Evolutionary conservation across 2,329 filamentous ascomycete genomes (phyloP), one percentile per base, ranked within the genome.

Genomic region (Fusarium stilboides): DNA sequence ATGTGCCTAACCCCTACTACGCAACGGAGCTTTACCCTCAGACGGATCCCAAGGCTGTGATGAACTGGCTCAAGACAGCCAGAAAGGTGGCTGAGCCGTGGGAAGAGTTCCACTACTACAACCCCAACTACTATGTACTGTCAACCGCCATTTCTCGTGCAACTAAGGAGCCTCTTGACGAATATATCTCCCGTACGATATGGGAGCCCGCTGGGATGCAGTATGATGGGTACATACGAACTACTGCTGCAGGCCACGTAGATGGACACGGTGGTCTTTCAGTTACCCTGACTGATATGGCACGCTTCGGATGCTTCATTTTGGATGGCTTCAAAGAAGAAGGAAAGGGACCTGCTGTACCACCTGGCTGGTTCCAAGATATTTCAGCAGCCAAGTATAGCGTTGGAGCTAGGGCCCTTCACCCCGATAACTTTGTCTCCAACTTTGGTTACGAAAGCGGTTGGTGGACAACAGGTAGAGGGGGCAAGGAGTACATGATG

Each of bases 101-200:
- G 68, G 40, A 70, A 7, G 68, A 71, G 52, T 70, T 70, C n/a
- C 68, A 70, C 13, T 70, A 70, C 33, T 70, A 70, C 42, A 70
- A 71, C 26, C 68, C 68, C 0, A 71, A 70, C 51, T 70, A 65
- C 19, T 69, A 70, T 1, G 68, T 70, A 1, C 5, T 70, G 0
- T 68, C 68, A 12, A 61, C 50, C 0, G 68, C 51, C 13, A 71
- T 70, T 5, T 68, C 67, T 1, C 62, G 67, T 6, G 67, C 67
- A 13, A 68, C 62, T 0, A 37, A 54, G 13, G 45, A 59, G 3
- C 67, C 57, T 6, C 24, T 69, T 15, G 54, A 70, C 2, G 67
- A 69, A 7, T 70, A 59, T 6, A 52, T 69, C 10, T 69, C 67
- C 0, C 68, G 52, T 2, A 62, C 49, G 1, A 69, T 69, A 37